Evolutionary conservation across 352 stramenopile species (phyloP).

Genomic region (Phytophthora parvispora): DNA sequence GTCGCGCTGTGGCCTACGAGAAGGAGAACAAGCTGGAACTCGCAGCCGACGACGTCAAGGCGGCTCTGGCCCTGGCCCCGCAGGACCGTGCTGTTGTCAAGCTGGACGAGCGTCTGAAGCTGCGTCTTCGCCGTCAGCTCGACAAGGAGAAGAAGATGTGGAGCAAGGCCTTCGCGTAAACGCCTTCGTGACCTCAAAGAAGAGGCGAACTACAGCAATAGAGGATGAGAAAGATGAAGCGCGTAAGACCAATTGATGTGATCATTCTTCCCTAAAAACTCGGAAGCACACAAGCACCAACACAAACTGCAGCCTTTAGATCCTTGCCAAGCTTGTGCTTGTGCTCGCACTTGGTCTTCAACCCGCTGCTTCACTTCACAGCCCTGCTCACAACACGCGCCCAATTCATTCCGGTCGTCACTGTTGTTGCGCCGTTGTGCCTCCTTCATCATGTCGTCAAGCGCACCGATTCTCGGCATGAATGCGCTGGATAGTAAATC

Average conservation of each 20-base stretch:
- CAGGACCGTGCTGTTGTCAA: conserved; percentile 86
- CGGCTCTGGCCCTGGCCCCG: conserved; percentile 58
- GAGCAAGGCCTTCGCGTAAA: conserved; percentile 84
- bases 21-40: conserved; percentile 90
- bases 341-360: conserved; percentile 9
- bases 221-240: conserved; percentile 7
- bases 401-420: conserved; percentile 36
- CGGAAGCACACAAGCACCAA: conserved; percentile 19
- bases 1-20: conserved; percentile 87
- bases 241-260: conserved; percentile 26
- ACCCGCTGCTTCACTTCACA: conserved; percentile 13
- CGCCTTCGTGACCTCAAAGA: neutral
- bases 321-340: neutral
- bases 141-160: conserved; percentile 95
- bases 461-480: neutral
- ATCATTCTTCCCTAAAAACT: conserved; percentile 25
- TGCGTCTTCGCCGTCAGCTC: conserved; percentile 76
- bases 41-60: conserved; percentile 70
- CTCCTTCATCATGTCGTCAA: conserved; percentile 11
- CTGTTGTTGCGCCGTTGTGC: conserved; percentile 27
- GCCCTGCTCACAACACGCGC: conserved; percentile 30
- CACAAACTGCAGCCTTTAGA: conserved; percentile 17
- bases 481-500: conserved; percentile 3
- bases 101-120: conserved; percentile 79
- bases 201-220: conserved; percentile 11